Evolutionary conservation across 768 basidiomycete species (phyloP), one percentile per base, ranked within the genome.

Genomic region (Lyophyllum semitale): DNA sequence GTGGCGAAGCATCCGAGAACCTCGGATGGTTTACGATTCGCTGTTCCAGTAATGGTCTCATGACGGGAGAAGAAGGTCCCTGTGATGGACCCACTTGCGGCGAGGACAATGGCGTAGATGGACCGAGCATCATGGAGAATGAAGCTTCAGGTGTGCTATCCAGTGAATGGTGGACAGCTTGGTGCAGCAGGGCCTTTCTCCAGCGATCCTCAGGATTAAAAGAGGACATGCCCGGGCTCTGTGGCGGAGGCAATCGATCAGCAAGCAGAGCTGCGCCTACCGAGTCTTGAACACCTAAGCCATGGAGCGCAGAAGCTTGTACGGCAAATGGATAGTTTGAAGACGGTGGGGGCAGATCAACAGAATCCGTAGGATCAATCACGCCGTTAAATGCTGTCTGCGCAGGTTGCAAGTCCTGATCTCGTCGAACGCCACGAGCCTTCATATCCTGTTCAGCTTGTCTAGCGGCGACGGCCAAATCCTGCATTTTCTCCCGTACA

Each of bases 321-420:
- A 88, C 81, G 7, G 87, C 83, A 61, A 92, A 87, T 1, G 85
- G 86, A 64, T 89, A 90, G 32, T 76, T 77, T 33, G 85, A 74
- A 32, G 87, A 83, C 7, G 84, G 87, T 5, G 79, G 84, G 0
- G 91, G 91, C 30, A 93, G 66, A 64, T 93, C 91, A 32, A 93
- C 91, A 23, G 81, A 81, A 63, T 93, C 92, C 23, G 91, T 93
- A 11, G 91, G 91, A 70, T 93, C 91, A 61, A 93, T 85, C 51
- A 89, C 77, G 62, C 84, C 67, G 64, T 84, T 79, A 58, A 79
- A 68, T n/a, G 66, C 59, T 49, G 68, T 63, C 54, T 70, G 66
- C 57, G 70, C 72, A 64, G 67, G 49, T 70, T 71, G 75, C n/a
- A 75, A 70, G 27, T 65, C 77, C 54, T 78, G 73, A 55, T 83